These are phyloP conservation scores for Aspergillus sclerotiicarbonarius DNA, from an alignment of 495 filamentous ascomycete species.

Conservation along the genomic window DNA sequence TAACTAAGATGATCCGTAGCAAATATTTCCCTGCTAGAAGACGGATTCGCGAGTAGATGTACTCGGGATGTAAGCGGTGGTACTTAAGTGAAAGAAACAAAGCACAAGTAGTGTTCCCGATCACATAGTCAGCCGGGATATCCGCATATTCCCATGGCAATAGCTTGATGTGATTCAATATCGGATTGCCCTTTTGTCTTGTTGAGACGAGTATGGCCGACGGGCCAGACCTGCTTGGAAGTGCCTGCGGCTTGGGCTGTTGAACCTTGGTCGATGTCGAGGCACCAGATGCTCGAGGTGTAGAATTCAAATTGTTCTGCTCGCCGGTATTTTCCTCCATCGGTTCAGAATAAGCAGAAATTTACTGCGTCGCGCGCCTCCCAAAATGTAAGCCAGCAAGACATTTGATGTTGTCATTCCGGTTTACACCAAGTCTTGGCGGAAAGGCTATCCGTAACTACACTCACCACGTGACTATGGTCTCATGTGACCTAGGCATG, in stretches of 20 bases:
- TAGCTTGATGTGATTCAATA: conserved; percentile 74
- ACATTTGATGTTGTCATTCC: not conserved
- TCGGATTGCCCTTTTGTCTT: conserved; percentile 92
- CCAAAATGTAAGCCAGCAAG: not conserved
- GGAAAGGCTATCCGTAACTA: not conserved
- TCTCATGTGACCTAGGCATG: too few relatives aligned
- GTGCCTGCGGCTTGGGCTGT: conserved; percentile 83
- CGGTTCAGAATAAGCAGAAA: not conserved
- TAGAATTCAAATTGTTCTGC: not conserved
- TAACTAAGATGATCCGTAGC: conserved; percentile 77
- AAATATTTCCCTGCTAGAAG: conserved; percentile 76
- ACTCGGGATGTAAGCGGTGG: conserved; percentile 94
- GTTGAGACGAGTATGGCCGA: conserved; percentile 82
- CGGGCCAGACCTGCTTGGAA: conserved; percentile 64
- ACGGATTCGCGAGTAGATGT: conserved; percentile 90
- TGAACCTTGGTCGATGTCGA: conserved; percentile 57
- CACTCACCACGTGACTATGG: not conserved
- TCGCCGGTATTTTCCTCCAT: not conserved
- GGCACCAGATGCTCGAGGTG: not conserved
- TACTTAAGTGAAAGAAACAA: conserved; percentile 96
- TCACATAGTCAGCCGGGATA: conserved; percentile 87
- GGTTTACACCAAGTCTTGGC: not conserved
- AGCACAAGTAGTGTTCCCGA: conserved; percentile 84
- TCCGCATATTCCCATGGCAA: conserved; percentile 97
- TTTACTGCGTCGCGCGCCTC: not conserved